These are phyloP conservation scores for Penicillium crystallinum DNA, from an alignment of 495 filamentous ascomycete species.

Conservation along the genomic window DNA sequence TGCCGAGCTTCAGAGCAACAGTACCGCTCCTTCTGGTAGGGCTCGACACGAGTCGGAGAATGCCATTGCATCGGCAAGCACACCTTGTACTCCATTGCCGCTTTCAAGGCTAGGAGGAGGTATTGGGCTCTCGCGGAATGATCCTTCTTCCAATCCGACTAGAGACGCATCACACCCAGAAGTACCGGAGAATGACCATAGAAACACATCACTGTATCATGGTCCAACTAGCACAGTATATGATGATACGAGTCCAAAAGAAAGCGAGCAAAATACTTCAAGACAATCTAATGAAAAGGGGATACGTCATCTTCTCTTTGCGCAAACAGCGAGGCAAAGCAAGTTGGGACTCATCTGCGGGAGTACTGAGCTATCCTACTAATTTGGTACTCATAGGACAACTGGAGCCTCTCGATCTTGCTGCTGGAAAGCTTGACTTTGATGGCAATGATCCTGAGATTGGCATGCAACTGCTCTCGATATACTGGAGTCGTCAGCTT, in stretches of 20 bases:
- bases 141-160: slow-evolving; percentile 1
- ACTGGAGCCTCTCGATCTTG: slow-evolving; percentile 26
- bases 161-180: slow-evolving; percentile 20
- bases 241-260: slow-evolving; percentile 19
- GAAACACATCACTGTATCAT: slow-evolving; percentile 22
- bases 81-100: neutral
- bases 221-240: slow-evolving; percentile 29
- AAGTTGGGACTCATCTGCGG: neutral
- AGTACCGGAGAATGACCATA: slow-evolving; percentile 18
- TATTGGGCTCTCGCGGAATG: slow-evolving; percentile 7
- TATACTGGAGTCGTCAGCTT: slow-evolving; percentile 39
- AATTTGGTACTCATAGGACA: slow-evolving; percentile 15
- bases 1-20: neutral
- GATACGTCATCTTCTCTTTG: slow-evolving; percentile 21
- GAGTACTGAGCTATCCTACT: neutral
- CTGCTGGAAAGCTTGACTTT: slow-evolving; percentile 30
- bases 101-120: neutral
- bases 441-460: slow-evolving; percentile 36
- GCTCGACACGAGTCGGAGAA: neutral
- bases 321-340: slow-evolving; percentile 27
- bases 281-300: slow-evolving; percentile 13
- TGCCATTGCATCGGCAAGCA: slow-evolving; percentile 7
- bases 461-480: slow-evolving; percentile 34
- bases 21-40: neutral
- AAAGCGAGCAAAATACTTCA: slow-evolving; percentile 5